phyloP scores from a whole-genome alignment of 148 eudicot species.

The Dysphania ambrosioides region DNA sequence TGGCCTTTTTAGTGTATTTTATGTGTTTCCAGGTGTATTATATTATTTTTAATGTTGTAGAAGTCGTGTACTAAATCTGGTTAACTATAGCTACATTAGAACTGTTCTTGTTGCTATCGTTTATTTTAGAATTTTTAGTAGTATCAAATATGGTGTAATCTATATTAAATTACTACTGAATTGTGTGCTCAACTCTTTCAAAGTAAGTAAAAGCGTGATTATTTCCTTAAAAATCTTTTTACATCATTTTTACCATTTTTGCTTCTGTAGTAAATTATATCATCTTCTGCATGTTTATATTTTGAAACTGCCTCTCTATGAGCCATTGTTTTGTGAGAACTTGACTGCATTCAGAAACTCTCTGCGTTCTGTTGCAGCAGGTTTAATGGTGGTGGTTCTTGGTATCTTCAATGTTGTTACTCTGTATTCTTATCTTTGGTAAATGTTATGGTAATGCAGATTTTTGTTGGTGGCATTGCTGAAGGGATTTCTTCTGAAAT shows the following conservation, averaged over 20 bases:
- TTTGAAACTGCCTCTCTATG: background rate
- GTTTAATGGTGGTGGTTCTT: background rate
- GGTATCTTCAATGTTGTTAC: background rate
- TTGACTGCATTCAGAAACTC: background rate
- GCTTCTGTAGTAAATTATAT: background rate
- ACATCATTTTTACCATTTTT: no score
- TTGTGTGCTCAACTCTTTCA: background rate
- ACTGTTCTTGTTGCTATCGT: background rate
- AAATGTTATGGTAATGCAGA: conserved; percentile 47
- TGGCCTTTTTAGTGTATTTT: background rate
- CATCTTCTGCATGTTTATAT: background rate
- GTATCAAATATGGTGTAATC: no score
- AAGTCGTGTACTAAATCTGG: no score
- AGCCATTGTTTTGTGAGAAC: background rate
- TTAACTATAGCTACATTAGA: background rate
- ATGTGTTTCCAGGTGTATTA: background rate
- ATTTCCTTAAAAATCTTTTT: no score
- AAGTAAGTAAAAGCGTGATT: background rate
- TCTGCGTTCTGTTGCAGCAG: background rate
- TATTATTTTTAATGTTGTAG: background rate
- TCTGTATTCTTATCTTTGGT: conserved; percentile 15
- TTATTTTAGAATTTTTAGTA: background rate
- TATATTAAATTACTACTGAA: background rate
- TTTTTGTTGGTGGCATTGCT: conserved; percentile 86
- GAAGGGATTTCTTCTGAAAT: conserved; percentile 66